Conservation (phyloP, 768 basidiomycete species). For the Boletus sensibilis region DNA sequence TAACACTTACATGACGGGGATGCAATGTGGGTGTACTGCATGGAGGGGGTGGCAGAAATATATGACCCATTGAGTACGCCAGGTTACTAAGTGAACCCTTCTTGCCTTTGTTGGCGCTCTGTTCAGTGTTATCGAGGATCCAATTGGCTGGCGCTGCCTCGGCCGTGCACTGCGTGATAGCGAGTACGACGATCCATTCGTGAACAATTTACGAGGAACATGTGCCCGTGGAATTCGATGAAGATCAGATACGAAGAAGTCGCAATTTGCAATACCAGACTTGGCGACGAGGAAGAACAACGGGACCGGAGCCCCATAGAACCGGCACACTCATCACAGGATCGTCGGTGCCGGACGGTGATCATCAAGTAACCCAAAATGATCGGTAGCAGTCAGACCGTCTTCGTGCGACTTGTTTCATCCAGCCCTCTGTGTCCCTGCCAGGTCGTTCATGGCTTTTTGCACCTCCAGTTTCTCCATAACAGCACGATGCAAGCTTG, state of each 20-base stretch:
- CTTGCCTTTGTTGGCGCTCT: neutral
- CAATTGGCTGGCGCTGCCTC: neutral
- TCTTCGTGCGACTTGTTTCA: slow-evolving; percentile 12
- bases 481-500: slow-evolving; percentile 71
- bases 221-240: neutral
- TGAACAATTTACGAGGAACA: neutral
- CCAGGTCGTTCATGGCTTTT: slow-evolving; percentile 59
- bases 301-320: neutral
- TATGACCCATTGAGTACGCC: neutral
- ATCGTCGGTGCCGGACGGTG: neutral
- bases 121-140: neutral
- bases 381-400: neutral
- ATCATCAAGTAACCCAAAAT: neutral
- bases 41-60: neutral
- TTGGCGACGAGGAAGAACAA: neutral
- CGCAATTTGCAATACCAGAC: neutral
- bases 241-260: neutral
- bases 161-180: neutral
- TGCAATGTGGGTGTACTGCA: neutral
- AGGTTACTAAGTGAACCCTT: neutral
- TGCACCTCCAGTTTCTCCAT: slow-evolving; percentile 75
- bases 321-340: neutral
- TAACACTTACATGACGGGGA: neutral
- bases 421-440: slow-evolving; percentile 19
- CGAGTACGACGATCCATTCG: neutral